A percentile compares a stretch with the other conserved stretches of the same genome.
Evolutionary conservation across 2,329 filamentous ascomycete genomes (phyloP).

Genomic region (Rutstroemia sp.): DNA sequence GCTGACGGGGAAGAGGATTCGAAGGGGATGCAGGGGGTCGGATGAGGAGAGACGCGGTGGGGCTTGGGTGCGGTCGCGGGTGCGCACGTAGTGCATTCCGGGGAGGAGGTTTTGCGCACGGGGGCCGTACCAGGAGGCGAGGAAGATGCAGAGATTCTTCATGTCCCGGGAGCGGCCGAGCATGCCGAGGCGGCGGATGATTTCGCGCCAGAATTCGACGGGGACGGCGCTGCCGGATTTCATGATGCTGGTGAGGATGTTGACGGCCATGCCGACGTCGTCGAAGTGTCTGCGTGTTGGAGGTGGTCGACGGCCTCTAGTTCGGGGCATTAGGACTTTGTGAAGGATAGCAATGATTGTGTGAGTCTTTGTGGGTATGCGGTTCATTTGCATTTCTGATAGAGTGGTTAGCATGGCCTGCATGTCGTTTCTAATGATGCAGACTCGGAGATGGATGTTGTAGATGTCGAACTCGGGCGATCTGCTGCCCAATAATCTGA

Average conservation of each 20-base stretch:
- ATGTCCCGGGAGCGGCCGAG: slow-evolving; percentile 43
- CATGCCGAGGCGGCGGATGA: slow-evolving; percentile 54
- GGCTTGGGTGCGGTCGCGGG: slow-evolving; percentile 10
- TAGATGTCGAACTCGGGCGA: slow-evolving; percentile 33
- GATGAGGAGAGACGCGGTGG: slow-evolving; percentile 12
- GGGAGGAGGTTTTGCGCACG: neutral
- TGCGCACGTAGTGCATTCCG: neutral
- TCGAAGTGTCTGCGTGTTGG: slow-evolving; percentile 14
- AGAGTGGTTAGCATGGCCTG: slow-evolving; percentile 16
- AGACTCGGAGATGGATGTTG: slow-evolving; percentile 40
- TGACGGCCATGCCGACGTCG: slow-evolving; percentile 34
- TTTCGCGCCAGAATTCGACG: slow-evolving; percentile 45
- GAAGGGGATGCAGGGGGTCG: slow-evolving; percentile 29
- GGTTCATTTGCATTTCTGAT: slow-evolving; percentile 42
- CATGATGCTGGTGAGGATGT: slow-evolving; percentile 40
- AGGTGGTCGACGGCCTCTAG: slow-evolving; percentile 16
- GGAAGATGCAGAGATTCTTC: slow-evolving; percentile 41
- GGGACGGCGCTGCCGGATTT: slow-evolving; percentile 36
- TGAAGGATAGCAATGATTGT: slow-evolving; percentile 38
- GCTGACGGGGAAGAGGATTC: slow-evolving; percentile 34
- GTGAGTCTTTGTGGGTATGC: slow-evolving; percentile 34
- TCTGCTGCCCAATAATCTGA: slow-evolving; percentile 39
- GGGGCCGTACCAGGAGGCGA: slow-evolving; percentile 36
- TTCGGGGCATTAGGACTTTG: slow-evolving; percentile 33
- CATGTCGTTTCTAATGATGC: slow-evolving; percentile 31